Conservation (phyloP, 306 rosid species). For the Biancaea sappan region DNA sequence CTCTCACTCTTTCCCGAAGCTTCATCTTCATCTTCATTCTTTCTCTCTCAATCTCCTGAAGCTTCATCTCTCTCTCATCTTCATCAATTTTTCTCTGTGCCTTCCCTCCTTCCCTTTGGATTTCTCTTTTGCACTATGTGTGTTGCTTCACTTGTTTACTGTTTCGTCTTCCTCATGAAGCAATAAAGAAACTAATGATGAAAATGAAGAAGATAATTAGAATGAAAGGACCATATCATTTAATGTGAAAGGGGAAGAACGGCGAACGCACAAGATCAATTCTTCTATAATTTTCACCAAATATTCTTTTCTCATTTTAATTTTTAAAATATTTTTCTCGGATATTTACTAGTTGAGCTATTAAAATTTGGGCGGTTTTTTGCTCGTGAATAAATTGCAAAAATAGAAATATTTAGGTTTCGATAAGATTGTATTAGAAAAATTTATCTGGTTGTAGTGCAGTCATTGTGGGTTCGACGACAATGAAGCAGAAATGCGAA, state of each 20-base stretch:
- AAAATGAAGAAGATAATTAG: not conserved
- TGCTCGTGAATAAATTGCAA: conserved; percentile 8
- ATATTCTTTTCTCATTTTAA: not conserved
- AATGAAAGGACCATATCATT: not conserved
- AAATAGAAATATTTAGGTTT: conserved; percentile 9
- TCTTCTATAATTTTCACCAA: not conserved
- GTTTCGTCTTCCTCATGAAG: not conserved
- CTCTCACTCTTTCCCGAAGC: too few species aligned
- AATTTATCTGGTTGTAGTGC: conserved; percentile 35
- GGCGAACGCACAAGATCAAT: not conserved
- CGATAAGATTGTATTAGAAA: not conserved
- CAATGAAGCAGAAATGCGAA: too few species aligned
- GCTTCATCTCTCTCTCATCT: too few species aligned
- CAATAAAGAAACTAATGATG: not conserved
- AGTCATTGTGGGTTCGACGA: conserved; percentile 30
- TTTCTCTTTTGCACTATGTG: not conserved
- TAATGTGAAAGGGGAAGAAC: not conserved
- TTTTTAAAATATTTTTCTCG: not conserved
- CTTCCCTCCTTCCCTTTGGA: too few species aligned
- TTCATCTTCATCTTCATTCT: too few species aligned
- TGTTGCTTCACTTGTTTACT: not conserved
- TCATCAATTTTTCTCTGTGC: too few species aligned
- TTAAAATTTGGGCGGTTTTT: not conserved
- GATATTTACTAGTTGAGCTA: not conserved
- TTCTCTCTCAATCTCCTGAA: too few species aligned